Evolutionary conservation across 345 rosid genomes (phyloP).

Genomic region (Brassica incana): DNA sequence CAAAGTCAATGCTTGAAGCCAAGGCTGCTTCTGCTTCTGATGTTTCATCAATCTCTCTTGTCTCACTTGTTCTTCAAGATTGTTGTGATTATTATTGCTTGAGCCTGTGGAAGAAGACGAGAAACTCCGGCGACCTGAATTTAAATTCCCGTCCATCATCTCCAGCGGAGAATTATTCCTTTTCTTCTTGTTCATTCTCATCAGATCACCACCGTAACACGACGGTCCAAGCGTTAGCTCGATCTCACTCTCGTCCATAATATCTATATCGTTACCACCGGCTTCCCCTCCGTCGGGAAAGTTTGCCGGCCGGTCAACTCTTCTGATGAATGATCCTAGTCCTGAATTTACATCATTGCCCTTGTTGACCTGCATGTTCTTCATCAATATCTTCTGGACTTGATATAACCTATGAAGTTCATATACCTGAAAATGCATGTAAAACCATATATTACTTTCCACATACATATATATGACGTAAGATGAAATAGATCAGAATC

Average conservation of each 20-base stretch:
- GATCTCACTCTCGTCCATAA: slow-evolving; percentile 77
- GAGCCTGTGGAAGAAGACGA: slow-evolving; percentile 83
- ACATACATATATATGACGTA: background rate
- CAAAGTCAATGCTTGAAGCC: slow-evolving; percentile 86
- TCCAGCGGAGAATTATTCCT: slow-evolving; percentile 33
- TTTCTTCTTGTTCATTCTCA: slow-evolving; percentile 47
- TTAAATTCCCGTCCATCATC: slow-evolving; percentile 43
- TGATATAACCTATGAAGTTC: slow-evolving; percentile 90
- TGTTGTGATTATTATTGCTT: slow-evolving; percentile 45
- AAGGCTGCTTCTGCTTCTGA: slow-evolving; percentile 52
- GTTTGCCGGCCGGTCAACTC: slow-evolving; percentile 26
- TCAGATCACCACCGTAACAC: slow-evolving; percentile 33
- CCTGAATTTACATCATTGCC: slow-evolving; percentile 18
- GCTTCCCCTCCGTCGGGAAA: slow-evolving; percentile 33
- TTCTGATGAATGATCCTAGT: slow-evolving; percentile 23
- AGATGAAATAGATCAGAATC: background rate
- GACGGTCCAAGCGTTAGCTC: slow-evolving; percentile 89
- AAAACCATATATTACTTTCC: background rate
- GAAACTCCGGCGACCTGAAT: slow-evolving; percentile 61
- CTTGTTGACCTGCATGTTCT: slow-evolving; percentile 44
- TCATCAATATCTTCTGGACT: slow-evolving; percentile 81
- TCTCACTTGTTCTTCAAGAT: slow-evolving; percentile 53
- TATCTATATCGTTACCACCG: slow-evolving; percentile 39
- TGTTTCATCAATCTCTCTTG: slow-evolving; percentile 59
- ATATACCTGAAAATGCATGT: slow-evolving; percentile 50